Conservation (phyloP, 305 asterid genomes). For the Plantago lanceolata region DNA sequence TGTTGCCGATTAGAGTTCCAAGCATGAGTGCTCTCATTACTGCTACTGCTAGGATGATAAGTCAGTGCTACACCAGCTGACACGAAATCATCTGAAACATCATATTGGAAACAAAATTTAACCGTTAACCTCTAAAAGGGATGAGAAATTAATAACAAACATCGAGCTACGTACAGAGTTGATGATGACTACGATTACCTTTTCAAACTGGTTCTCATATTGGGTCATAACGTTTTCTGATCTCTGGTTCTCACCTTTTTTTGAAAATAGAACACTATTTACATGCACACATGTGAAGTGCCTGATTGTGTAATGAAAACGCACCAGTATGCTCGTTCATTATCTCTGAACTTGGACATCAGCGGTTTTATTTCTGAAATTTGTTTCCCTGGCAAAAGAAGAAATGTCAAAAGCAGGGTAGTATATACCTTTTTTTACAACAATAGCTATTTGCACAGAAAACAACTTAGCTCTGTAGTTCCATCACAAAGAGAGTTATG, state of each 20-base stretch:
- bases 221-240: too few relatives aligned
- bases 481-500: not conserved
- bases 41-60: conserved; percentile 54
- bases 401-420: conserved; percentile 17
- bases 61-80: conserved; percentile 28
- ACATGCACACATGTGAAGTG: not conserved
- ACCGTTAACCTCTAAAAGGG: too few relatives aligned
- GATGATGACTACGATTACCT: too few relatives aligned
- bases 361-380: conserved; percentile 39
- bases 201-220: too few relatives aligned
- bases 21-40: conserved; percentile 49
- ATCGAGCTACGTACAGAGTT: too few relatives aligned
- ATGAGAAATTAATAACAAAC: too few relatives aligned
- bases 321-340: conserved; percentile 56
- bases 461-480: too few relatives aligned
- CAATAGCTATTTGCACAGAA: not conserved
- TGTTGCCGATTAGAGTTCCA: conserved; percentile 39
- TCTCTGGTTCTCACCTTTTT: too few relatives aligned
- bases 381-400: conserved; percentile 37
- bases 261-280: not conserved
- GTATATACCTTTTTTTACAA: not conserved
- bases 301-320: not conserved
- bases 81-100: conserved; percentile 47
- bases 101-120: conserved; percentile 10
- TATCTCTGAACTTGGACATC: conserved; percentile 25